Conservation (phyloP, 805 yeast genomes). For the Starmera dryadoides region DNA sequence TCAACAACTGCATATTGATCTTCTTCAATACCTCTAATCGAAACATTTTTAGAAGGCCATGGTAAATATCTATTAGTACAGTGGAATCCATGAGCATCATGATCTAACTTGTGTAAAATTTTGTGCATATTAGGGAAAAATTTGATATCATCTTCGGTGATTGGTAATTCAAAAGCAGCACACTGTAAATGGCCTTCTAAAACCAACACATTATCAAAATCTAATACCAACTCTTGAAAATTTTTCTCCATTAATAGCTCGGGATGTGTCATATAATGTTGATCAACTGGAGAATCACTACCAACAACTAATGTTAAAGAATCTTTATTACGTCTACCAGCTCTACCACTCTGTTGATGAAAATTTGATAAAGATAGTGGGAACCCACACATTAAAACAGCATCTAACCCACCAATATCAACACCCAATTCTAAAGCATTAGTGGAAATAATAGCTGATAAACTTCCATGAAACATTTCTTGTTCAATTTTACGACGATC, state of each 20-base stretch:
- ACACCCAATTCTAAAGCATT: conserved; percentile 94
- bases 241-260: conserved; percentile 45
- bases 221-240: conserved; percentile 52
- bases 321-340: conserved; percentile 83
- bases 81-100: conserved; percentile 41
- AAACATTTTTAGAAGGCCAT: conserved; percentile 72
- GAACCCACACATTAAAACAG: conserved; percentile 88
- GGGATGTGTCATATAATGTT: conserved; percentile 69
- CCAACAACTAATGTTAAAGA: conserved; percentile 83
- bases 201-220: conserved; percentile 53
- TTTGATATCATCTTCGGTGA: conserved; percentile 44
- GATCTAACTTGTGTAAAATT: conserved; percentile 26
- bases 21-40: conserved; percentile 79
- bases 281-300: conserved; percentile 79
- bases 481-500: conserved; percentile 85
- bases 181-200: conserved; percentile 86
- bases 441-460: conserved; percentile 86
- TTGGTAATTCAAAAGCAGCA: conserved; percentile 83
- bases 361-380: conserved; percentile 82
- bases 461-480: conserved; percentile 82
- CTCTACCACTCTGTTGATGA: conserved; percentile 96
- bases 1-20: conserved; percentile 86
- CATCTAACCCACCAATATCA: conserved; percentile 89
- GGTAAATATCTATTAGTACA: conserved; percentile 60
- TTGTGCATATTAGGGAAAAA: conserved; percentile 41